Evolutionary conservation across 352 stramenopile species (phyloP).

Genomic region (Pythium utonaiense): DNA sequence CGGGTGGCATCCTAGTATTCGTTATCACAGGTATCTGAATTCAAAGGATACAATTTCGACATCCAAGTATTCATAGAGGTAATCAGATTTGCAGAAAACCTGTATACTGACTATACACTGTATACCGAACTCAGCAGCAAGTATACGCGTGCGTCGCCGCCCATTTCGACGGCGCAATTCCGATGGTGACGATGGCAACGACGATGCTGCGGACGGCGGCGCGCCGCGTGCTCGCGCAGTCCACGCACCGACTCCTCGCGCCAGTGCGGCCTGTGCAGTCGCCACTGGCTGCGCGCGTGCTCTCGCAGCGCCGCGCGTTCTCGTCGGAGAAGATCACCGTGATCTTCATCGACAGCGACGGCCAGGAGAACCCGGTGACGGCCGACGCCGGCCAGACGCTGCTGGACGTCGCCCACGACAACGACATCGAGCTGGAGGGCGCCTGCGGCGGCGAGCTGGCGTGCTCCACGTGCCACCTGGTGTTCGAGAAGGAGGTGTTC

Average conservation of each 20-base stretch:
- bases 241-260: not conserved
- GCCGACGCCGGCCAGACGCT: conserved; percentile 75
- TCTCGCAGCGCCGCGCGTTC: conserved; percentile 28
- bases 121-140: not conserved
- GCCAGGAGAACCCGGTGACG: conserved; percentile 59
- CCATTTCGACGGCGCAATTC: conserved; percentile 15
- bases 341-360: conserved; percentile 82
- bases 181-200: not conserved
- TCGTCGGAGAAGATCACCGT: conserved; percentile 61
- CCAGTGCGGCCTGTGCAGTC: not conserved
- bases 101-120: not conserved
- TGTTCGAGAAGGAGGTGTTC: conserved; percentile 90
- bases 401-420: conserved; percentile 89
- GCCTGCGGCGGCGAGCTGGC: conserved; percentile 91
- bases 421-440: conserved; percentile 92
- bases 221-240: conserved; percentile 8
- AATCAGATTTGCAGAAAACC: not conserved
- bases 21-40: no score
- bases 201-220: conserved; percentile 5
- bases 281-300: not conserved
- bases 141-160: conserved; percentile 14
- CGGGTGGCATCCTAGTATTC: no score
- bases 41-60: no score
- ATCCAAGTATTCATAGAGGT: not conserved
- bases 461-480: conserved; percentile 93